Evolutionary conservation across 345 rosid species (phyloP).

Genomic region (sweet orange (Citrus sinensis)): DVS_A1.0 CM039166.1:9387001-9387500

Average conservation of each 20-base stretch:
- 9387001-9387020: background rate
- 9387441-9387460: constrained; percentile 13
- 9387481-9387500: background rate
- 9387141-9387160: constrained; percentile 20
- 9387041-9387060: constrained; percentile 39
- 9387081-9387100: background rate
- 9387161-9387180: constrained; percentile 35
- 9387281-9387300: constrained; percentile 12
- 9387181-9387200: constrained; percentile 15
- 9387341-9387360: no score
- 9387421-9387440: background rate
- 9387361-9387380: background rate
- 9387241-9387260: constrained; percentile 5
- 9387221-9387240: constrained; percentile 33
- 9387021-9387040: constrained; percentile 18
- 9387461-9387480: no score
- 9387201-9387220: constrained; percentile 35
- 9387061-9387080: constrained; percentile 31
- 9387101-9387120: background rate
- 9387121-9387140: background rate
- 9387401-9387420: background rate
- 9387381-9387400: background rate
- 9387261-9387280: constrained; percentile 10
- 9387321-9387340: background rate
- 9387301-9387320: background rate